phyloP scores from a whole-genome alignment of 441 rosid genomes.

The Mallotus japonicus region DNA sequence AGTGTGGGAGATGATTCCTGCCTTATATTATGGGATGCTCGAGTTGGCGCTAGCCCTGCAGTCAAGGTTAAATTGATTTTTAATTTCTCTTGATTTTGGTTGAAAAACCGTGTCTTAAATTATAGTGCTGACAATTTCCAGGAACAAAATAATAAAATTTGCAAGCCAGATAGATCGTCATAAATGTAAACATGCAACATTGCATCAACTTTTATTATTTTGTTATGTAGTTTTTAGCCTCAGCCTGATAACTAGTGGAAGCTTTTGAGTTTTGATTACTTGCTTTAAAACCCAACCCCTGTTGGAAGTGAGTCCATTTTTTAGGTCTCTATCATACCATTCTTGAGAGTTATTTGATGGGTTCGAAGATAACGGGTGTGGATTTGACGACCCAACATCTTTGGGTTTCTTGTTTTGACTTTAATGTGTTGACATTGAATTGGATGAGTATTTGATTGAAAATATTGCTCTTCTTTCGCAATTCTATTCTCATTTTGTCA shows the following conservation, averaged over 20 bases:
- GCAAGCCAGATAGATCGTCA: not conserved
- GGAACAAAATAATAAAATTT: not conserved
- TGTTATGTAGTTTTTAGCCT: not conserved
- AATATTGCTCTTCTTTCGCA: not conserved
- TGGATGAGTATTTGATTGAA: not conserved
- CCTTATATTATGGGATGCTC: conserved; percentile 99
- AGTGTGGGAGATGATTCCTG: conserved; percentile 99
- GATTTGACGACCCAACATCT: not conserved
- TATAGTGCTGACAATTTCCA: not conserved
- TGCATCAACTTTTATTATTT: no score
- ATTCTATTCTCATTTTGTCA: not conserved
- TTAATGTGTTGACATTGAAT: no score
- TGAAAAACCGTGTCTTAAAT: not conserved
- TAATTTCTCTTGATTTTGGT: conserved; percentile 5
- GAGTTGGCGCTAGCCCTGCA: conserved; percentile 69
- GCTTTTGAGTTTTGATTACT: not conserved
- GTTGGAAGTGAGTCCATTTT: not conserved
- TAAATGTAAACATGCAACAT: no score
- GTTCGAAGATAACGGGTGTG: not conserved
- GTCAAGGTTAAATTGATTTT: conserved; percentile 52
- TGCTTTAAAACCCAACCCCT: not conserved
- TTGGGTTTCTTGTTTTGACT: not conserved
- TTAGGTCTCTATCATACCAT: not conserved
- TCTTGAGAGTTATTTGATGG: not conserved
- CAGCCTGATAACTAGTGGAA: not conserved